Base-by-base conservation (phyloP, 805 yeast species). In the Wickerhamomyces silvicola region DNA sequence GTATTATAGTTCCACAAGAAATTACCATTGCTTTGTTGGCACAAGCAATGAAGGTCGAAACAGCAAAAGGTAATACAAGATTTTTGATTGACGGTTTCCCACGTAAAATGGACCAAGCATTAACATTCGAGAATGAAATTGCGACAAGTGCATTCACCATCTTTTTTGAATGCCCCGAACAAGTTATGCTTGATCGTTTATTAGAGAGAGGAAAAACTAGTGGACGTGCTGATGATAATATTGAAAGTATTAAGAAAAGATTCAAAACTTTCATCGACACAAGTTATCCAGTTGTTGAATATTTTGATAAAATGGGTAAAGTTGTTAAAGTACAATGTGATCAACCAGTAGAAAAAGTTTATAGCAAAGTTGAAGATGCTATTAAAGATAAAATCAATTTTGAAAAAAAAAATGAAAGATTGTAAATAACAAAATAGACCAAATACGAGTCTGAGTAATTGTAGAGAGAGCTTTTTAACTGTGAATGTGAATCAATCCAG, bases 71-170 rank as follows among this genome's bases (percentile, higher is more conserved):
- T 11, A 66, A 68, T 9, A 60, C 60, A 16, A 68, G 67, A 32
- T 90, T 88, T 57, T 64, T 90, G 48, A 78, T 90, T 32, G 98
- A 90, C 57, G 98, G 98, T 1, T 90, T 92, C 72, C 98, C 98
- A 30, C 75, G 97, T 56, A 86, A 88, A 57, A 90, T 92, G 97
- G 97, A 92, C 60, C 98, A 90, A 65, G 97, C 97, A 1, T 38
- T 81, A 24, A 82, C 90, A n/a, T 90, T 90, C 56, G 97, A 90
- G 62, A 75, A 81, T 24, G 65, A 75, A 52, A 68, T 78, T 47
- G 92, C 77, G 49, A 80, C 69, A 57, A 80, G 84, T 41, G 66
- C 75, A 17, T 73, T 81, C 59, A 76, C 83, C 2, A 63, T 83
- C 25, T 83, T 79, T 59, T 83, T 83, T 50, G 87, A 82, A 43